Evolutionary conservation across 164 flowering plant species (phyloP).

Genomic region (Aristolochia californica): DNA sequence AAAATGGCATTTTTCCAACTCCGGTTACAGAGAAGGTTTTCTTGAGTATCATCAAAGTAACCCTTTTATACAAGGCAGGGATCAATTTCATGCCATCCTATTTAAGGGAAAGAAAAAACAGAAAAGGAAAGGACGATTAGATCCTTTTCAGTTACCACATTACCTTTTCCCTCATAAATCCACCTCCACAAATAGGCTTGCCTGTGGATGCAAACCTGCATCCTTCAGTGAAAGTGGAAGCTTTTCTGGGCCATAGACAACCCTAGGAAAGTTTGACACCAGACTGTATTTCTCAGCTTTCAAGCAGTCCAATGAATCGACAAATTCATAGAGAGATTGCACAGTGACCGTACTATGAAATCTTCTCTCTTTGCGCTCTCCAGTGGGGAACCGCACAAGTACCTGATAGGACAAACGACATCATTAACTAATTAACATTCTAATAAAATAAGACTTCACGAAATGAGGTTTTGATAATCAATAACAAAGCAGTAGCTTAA

Average conservation of each 20-base stretch:
- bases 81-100: constrained; percentile 1
- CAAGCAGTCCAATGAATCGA: constrained; percentile 83
- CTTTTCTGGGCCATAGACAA: constrained; percentile 65
- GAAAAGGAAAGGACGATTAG: not conserved
- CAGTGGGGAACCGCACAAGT: constrained; percentile 77
- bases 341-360: constrained; percentile 58
- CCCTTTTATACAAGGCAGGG: not conserved
- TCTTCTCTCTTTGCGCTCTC: constrained; percentile 89
- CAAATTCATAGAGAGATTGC: constrained; percentile 75
- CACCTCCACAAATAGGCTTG: constrained; percentile 77
- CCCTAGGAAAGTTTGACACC: constrained; percentile 86
- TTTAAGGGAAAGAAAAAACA: not conserved
- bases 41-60: no score
- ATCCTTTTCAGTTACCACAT: no score
- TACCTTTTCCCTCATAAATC: constrained; percentile 20
- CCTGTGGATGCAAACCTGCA: constrained; percentile 96
- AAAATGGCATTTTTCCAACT: no score
- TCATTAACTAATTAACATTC: not conserved
- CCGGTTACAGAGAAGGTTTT: not conserved
- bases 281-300: constrained; percentile 58
- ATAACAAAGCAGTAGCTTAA: no score
- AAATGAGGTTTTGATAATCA: no score
- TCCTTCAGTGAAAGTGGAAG: constrained; percentile 56
- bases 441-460: not conserved
- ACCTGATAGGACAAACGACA: constrained; percentile 30